A percentile compares a stretch with the other conserved stretches of the same genome.
phyloP scores from a whole-genome alignment of 108 stramenopile species.

The Stephanodiscus minutulus region DNA sequence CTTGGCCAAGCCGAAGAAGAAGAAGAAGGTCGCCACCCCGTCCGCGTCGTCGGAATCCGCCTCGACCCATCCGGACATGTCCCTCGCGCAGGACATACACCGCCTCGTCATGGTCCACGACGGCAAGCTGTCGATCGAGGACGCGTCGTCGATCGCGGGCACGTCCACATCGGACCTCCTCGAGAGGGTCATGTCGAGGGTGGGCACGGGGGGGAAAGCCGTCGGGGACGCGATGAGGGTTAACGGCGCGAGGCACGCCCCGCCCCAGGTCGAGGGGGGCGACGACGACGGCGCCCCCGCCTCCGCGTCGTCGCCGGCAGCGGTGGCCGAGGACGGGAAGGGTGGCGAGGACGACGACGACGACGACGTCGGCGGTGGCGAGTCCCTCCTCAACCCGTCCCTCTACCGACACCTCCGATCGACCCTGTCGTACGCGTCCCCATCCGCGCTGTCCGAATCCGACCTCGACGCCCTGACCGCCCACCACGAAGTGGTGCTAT shows the following conservation, averaged over 20 bases:
- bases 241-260: constrained; percentile 10
- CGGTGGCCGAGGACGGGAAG: background rate
- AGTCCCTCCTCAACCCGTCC: constrained; percentile 68
- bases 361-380: constrained; percentile 6
- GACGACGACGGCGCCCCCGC: background rate
- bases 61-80: constrained; percentile 79
- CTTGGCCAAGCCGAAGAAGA: constrained; percentile 8
- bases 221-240: constrained; percentile 30
- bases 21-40: constrained; percentile 36
- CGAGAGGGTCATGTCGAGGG: constrained; percentile 49
- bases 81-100: constrained; percentile 73
- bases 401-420: constrained; percentile 60
- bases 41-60: constrained; percentile 75
- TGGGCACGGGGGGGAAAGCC: constrained; percentile 46
- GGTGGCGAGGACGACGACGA: background rate
- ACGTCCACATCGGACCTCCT: constrained; percentile 29
- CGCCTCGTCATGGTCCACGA: constrained; percentile 51
- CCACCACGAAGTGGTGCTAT: constrained; percentile 50
- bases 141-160: constrained; percentile 32
- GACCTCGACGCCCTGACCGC: constrained; percentile 49
- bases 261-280: background rate
- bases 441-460: constrained; percentile 36
- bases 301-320: background rate
- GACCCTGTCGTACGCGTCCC: constrained; percentile 29
- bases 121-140: constrained; percentile 30